These are phyloP conservation scores for Pseudisothecium myosuroides DNA, from an alignment of 225 moss, liverwort and hornwort species.

Conservation along the genomic window DNA sequence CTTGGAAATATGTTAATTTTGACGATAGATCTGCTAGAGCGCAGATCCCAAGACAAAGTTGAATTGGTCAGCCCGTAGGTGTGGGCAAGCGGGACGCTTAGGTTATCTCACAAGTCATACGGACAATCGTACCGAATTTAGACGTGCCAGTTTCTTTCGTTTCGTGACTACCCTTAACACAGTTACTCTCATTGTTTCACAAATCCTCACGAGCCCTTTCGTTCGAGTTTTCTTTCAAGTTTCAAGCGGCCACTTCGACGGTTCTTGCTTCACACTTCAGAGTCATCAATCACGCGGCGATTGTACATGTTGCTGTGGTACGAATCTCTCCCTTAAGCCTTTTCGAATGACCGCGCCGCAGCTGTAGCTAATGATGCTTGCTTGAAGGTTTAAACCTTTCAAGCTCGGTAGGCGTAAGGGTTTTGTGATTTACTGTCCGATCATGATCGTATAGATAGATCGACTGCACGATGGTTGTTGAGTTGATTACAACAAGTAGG, in stretches of 20 bases:
- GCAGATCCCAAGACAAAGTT: not conserved
- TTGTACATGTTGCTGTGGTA: not conserved
- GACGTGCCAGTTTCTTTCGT: not conserved
- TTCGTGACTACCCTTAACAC: not conserved
- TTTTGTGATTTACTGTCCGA: not conserved
- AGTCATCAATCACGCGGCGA: not conserved
- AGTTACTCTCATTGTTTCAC: not conserved
- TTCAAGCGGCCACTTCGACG: not conserved
- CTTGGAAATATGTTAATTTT: not conserved
- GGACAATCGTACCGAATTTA: not conserved
- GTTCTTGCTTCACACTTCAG: not conserved
- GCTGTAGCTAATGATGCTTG: not conserved
- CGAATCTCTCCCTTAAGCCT: not conserved
- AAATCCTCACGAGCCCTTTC: not conserved
- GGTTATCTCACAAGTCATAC: not conserved
- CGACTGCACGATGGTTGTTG: not conserved
- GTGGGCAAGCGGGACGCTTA: too few species aligned
- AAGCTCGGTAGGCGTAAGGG: not conserved
- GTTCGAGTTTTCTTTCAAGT: not conserved
- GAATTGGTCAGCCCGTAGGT: not conserved
- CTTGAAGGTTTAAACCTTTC: not conserved
- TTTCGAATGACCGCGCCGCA: too few species aligned
- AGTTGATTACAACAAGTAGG: not conserved
- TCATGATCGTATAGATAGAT: not conserved
- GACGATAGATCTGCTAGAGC: not conserved